Evolutionary conservation across 2,329 filamentous ascomycete species (phyloP).

Genomic region (Trichoderma sp.): DNA sequence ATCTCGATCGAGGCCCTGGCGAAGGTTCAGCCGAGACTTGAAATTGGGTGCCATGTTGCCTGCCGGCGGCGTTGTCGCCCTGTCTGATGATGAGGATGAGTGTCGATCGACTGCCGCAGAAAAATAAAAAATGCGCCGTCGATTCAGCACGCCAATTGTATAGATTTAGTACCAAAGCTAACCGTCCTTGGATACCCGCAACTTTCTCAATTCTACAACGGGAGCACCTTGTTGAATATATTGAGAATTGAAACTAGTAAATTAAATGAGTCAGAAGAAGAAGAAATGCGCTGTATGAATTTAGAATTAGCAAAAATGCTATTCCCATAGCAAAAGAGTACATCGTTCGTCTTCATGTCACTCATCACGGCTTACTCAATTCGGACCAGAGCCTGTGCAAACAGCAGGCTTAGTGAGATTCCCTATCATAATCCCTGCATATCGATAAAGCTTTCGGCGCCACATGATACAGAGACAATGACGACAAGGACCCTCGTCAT

Average conservation of each 20-base stretch:
- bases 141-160: neutral
- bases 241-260: neutral
- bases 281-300: too few species aligned
- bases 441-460: conserved; percentile 25
- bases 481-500: conserved; percentile 21
- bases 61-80: conserved; percentile 9
- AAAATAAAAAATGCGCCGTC: neutral
- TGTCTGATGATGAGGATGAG: neutral
- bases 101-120: neutral
- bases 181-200: too few species aligned
- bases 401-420: neutral
- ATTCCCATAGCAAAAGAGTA: neutral
- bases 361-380: neutral
- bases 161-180: neutral
- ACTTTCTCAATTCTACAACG: too few species aligned
- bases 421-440: neutral
- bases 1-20: conserved; percentile 60
- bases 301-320: neutral
- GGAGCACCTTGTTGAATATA: too few species aligned
- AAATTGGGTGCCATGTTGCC: conserved; percentile 25
- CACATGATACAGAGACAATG: conserved; percentile 24
- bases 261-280: neutral
- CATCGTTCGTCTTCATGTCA: neutral
- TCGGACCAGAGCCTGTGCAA: neutral
- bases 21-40: conserved; percentile 29